These are phyloP conservation scores for Pleurotus eryngii DNA, from an alignment of 768 basidiomycete genomes.

Conservation along the genomic window DNA sequence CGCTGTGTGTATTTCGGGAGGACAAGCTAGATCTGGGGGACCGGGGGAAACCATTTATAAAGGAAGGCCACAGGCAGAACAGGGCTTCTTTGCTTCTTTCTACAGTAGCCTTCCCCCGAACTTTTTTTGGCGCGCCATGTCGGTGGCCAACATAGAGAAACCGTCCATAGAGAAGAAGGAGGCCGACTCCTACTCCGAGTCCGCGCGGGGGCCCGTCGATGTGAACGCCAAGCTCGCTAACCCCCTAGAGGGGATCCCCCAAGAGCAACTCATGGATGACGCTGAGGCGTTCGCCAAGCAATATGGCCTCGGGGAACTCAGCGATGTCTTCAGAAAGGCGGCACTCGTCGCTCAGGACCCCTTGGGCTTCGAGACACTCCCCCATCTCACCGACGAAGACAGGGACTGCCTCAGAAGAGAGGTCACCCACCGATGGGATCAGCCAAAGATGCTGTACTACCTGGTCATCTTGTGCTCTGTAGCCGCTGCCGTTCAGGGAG, in stretches of 20 bases:
- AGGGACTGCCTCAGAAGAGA: conserved; percentile 41
- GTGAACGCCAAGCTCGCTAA: conserved; percentile 7
- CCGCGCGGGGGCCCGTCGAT: neutral
- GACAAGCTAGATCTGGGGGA: neutral
- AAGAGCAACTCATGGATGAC: conserved; percentile 54
- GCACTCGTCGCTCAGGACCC: conserved; percentile 75
- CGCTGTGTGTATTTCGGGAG: neutral
- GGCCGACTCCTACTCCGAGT: conserved; percentile 2
- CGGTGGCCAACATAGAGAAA: conserved; percentile 1
- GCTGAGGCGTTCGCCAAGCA: conserved; percentile 60
- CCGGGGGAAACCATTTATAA: conserved; percentile 2
- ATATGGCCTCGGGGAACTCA: conserved; percentile 41
- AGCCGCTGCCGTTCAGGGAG: conserved; percentile 78
- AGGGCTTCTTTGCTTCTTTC: conserved; percentile 2
- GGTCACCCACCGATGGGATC: conserved; percentile 43
- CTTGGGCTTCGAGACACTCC: conserved; percentile 37
- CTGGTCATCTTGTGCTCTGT: conserved; percentile 57
- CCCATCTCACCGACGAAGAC: conserved; percentile 35
- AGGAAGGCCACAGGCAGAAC: neutral
- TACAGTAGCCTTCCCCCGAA: neutral
- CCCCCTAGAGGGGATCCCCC: conserved; percentile 48
- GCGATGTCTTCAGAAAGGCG: conserved; percentile 56
- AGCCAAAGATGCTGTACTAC: conserved; percentile 38
- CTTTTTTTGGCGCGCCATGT: neutral
- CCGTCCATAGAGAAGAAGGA: conserved; percentile 7